Base-by-base conservation (phyloP, 2,329 filamentous ascomycete species). In the Alternaria hordeiaustralica region DNA sequence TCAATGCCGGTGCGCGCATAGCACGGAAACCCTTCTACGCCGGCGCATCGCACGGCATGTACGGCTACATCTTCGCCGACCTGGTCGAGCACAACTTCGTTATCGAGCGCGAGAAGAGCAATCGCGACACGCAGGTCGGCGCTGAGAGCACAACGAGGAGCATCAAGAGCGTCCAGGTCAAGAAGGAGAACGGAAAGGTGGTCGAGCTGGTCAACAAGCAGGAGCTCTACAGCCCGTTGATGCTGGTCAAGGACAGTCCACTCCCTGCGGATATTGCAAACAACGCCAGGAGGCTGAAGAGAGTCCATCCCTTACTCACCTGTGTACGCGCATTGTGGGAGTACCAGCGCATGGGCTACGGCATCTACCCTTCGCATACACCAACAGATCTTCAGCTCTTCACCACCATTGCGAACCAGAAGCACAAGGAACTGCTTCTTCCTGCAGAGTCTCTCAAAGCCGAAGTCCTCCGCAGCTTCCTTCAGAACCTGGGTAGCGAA, bases 21-120 rank as follows among this genome's bases (percentile, higher is more conserved):
- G 89, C 91, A 64, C 87, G 88, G 66, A 88, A 89, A 51, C 90
- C 94, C 11, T 97, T 97, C 80, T 99, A 99, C 81, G 93, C 93
- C 10, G 92, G 94, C 36, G 91, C 90, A 55, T 88, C 91, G 3
- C 93, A 97, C 77, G 96, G 96, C 53, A 87, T 97, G 78, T 98
- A 96, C 79, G 96, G 96, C 60, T 99, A 93, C 82, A 92, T 97
- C 69, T 99, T 99, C 79, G 92, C 92, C 61, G 96, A 99, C 79
- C 86, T 99, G 21, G 93, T 97, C 71, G 87, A 90, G 73, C 96
- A 99, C 79, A 90, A 94, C 73, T 99, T 93, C 76, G 89, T 96
- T 64, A 90, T 99, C 65, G 90, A 97, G 82, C 90, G 96, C 61
- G 89, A 93, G 65, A 90, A 91, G 67, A 90, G 92, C 61, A 98